Evolutionary conservation across 1,284 basidiomycete genomes (phyloP).

Genomic region (Mrakiaceae sp.): DNA sequence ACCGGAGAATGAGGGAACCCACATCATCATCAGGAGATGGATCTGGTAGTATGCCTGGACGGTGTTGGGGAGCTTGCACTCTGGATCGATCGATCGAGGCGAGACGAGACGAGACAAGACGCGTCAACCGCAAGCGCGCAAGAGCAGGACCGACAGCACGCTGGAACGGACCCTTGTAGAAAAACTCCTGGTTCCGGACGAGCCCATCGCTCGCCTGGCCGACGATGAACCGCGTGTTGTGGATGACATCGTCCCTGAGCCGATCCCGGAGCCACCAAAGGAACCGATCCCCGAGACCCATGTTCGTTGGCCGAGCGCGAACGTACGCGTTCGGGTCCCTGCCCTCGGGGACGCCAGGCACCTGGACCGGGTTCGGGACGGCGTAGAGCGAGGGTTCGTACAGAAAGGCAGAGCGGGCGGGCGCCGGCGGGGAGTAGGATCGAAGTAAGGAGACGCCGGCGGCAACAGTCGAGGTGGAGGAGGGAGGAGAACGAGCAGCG

Average conservation of each 20-base stretch:
- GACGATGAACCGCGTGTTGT: conserved; percentile 43
- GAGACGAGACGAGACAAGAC: background rate
- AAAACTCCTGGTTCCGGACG: conserved; percentile 37
- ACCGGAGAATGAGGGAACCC: background rate
- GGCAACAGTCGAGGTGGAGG: no score
- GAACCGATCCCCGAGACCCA: no score
- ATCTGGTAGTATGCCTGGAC: conserved; percentile 98
- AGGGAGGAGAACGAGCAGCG: no score
- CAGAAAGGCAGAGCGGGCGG: background rate
- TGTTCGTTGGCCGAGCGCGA: conserved; percentile 19
- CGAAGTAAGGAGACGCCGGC: no score
- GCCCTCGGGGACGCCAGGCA: background rate
- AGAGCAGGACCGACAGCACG: background rate
- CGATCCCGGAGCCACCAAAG: no score
- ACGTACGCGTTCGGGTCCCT: background rate
- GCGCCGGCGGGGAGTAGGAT: no score
- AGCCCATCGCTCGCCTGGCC: conserved; percentile 41
- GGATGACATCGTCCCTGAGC: conserved; percentile 31
- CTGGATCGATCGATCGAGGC: conserved; percentile 36
- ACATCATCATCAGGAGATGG: conserved; percentile 75
- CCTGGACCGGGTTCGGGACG: background rate
- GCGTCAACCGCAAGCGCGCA: background rate
- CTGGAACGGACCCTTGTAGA: conserved; percentile 33
- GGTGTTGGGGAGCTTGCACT: conserved; percentile 76
- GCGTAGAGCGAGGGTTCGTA: conserved; percentile 7